phyloP scores from a whole-genome alignment of 257 asterid genomes.

The Penstemon eatonii region DNA sequence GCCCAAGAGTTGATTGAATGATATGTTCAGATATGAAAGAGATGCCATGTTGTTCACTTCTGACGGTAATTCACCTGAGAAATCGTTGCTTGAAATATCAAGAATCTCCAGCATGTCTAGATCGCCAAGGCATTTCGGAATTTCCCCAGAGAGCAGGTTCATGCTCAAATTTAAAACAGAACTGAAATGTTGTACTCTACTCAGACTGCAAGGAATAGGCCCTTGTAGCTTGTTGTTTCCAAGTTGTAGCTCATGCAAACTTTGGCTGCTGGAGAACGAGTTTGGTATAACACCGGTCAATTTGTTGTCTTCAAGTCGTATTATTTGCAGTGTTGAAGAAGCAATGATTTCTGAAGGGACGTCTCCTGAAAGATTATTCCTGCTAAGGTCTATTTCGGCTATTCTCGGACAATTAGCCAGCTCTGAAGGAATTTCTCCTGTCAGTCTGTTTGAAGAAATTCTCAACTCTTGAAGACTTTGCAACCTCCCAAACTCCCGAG shows the following conservation, averaged over 20 bases:
- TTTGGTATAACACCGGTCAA: constrained; percentile 38
- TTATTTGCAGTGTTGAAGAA: constrained; percentile 29
- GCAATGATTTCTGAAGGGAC: constrained; percentile 42
- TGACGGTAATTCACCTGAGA: constrained; percentile 46
- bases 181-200: constrained; percentile 29
- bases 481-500: constrained; percentile 43
- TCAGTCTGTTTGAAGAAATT: constrained; percentile 47
- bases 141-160: constrained; percentile 41
- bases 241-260: constrained; percentile 42
- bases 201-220: constrained; percentile 48
- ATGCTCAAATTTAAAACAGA: constrained; percentile 42
- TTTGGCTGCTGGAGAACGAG: constrained; percentile 37
- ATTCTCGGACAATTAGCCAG: constrained; percentile 34
- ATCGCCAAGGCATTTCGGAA: constrained; percentile 43
- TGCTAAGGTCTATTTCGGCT: constrained; percentile 40
- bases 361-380: constrained; percentile 40
- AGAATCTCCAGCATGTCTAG: constrained; percentile 39
- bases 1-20: constrained; percentile 40
- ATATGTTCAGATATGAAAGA: constrained; percentile 45
- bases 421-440: constrained; percentile 45
- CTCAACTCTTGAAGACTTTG: constrained; percentile 38
- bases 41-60: constrained; percentile 40
- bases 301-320: constrained; percentile 43
- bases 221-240: constrained; percentile 49
- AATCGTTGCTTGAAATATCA: constrained; percentile 48